A percentile compares a stretch with the other conserved stretches of the same genome.
These are phyloP conservation scores for Macrophomina phaseolina DNA, from an alignment of 2,329 filamentous ascomycete species.

Conservation along the genomic window DNA sequence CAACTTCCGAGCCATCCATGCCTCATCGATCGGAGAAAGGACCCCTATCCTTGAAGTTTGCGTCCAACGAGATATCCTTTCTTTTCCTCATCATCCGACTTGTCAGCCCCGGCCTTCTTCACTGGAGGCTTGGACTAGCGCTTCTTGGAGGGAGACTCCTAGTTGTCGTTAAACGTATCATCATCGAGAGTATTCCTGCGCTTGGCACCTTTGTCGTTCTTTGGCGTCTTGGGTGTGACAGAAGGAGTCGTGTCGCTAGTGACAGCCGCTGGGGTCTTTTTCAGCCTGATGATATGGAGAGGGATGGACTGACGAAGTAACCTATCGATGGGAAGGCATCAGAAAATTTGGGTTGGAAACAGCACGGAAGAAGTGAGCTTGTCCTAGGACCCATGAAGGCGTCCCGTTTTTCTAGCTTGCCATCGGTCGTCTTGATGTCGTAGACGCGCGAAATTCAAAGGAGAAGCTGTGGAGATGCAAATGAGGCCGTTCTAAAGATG, in stretches of 20 bases:
- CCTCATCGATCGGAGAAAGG: neutral
- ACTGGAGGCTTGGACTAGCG: too few relatives aligned
- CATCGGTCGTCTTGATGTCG: constrained; percentile 16
- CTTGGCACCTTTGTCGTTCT: neutral
- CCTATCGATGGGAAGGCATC: neutral
- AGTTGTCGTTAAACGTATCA: neutral
- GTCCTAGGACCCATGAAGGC: constrained; percentile 1
- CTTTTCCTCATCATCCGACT: neutral
- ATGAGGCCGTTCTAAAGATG: neutral
- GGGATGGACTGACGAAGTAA: constrained; percentile 8
- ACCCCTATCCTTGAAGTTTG: neutral
- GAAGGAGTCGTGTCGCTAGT: neutral
- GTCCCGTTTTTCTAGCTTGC: neutral
- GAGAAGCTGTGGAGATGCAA: neutral
- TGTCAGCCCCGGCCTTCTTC: neutral
- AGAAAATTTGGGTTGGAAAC: neutral
- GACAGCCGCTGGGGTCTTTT: neutral
- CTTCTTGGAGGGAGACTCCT: constrained; percentile 7
- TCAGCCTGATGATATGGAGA: neutral
- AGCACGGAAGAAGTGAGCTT: neutral
- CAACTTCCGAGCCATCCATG: neutral
- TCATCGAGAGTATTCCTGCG: neutral
- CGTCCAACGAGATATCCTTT: neutral
- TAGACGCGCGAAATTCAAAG: neutral
- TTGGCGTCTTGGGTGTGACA: constrained; percentile 4